Evolutionary conservation across 352 stramenopile genomes (phyloP).

Genomic region (Globisporangium nagaii): DNA sequence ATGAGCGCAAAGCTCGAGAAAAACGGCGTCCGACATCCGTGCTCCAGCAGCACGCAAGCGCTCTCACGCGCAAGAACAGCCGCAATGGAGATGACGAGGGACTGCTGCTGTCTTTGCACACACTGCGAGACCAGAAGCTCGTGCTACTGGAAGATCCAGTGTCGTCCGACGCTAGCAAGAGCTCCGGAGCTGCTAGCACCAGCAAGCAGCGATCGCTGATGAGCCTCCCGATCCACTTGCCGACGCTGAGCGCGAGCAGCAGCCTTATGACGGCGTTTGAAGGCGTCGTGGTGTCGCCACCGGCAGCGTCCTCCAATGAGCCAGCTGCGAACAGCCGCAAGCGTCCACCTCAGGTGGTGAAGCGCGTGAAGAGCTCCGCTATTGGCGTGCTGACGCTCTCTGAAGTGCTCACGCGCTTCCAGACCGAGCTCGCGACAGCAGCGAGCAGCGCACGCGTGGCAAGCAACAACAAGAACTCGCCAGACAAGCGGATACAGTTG

Average conservation of each 20-base stretch:
- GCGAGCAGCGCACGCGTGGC: neutral
- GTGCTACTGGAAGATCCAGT: neutral
- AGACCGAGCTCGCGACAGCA: neutral
- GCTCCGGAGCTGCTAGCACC: neutral
- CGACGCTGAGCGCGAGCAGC: neutral
- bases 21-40: neutral
- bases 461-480: neutral
- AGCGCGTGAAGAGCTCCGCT: conserved; percentile 3
- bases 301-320: neutral
- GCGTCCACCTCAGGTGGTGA: neutral
- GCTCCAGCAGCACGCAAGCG: neutral
- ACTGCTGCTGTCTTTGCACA: conserved; percentile 7
- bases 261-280: neutral
- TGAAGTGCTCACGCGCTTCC: conserved; percentile 5
- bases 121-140: conserved; percentile 7
- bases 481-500: neutral
- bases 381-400: conserved; percentile 14
- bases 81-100: neutral
- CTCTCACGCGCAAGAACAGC: conserved; percentile 2
- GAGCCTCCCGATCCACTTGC: neutral
- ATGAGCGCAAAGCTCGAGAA: conserved; percentile 5
- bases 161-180: neutral
- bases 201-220: neutral
- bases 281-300: neutral
- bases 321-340: neutral